Conservation (phyloP, 1,284 basidiomycete species). For the Apiotrichum porosum region DNA sequence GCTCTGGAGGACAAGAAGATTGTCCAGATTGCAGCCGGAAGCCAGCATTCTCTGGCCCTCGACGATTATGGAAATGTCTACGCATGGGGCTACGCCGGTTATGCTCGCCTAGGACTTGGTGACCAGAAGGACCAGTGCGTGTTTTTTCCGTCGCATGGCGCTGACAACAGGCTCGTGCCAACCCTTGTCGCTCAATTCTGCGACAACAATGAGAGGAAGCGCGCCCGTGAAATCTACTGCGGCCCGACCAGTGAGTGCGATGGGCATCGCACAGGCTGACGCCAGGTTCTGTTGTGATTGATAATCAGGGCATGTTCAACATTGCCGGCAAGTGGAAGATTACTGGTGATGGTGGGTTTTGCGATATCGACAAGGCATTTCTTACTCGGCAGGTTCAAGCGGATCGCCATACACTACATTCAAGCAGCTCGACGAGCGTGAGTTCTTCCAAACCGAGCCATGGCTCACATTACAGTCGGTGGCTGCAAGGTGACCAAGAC, state of each 20-base stretch:
- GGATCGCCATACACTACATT: conserved; percentile 78
- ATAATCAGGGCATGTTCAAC: conserved; percentile 68
- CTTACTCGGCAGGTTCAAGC: conserved; percentile 57
- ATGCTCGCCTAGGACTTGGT: conserved; percentile 55
- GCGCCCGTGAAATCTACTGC: conserved; percentile 64
- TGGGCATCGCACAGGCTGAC: not conserved
- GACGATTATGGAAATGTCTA: conserved; percentile 75
- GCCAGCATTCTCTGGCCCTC: conserved; percentile 77
- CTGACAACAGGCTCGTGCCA: conserved; percentile 55
- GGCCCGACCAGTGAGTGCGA: conserved; percentile 61
- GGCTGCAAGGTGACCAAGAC: conserved; percentile 65
- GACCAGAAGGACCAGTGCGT: conserved; percentile 64
- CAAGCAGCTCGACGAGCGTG: conserved; percentile 26
- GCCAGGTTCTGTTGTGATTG: conserved; percentile 66
- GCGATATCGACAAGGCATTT: not conserved
- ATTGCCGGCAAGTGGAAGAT: conserved; percentile 71
- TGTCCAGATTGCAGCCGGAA: conserved; percentile 72
- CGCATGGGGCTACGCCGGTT: conserved; percentile 59
- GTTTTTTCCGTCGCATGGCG: not conserved
- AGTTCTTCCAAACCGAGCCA: conserved; percentile 1
- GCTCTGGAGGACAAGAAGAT: conserved; percentile 67
- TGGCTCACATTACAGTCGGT: conserved; percentile 52
- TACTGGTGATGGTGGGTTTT: conserved; percentile 70
- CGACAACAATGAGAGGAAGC: conserved; percentile 61
- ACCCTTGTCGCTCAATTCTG: conserved; percentile 75